A percentile compares a stretch with the other conserved stretches of the same genome.
Conservation (phyloP, 2,329 filamentous ascomycete genomes). For the Hymenoscyphus occultus region DNA sequence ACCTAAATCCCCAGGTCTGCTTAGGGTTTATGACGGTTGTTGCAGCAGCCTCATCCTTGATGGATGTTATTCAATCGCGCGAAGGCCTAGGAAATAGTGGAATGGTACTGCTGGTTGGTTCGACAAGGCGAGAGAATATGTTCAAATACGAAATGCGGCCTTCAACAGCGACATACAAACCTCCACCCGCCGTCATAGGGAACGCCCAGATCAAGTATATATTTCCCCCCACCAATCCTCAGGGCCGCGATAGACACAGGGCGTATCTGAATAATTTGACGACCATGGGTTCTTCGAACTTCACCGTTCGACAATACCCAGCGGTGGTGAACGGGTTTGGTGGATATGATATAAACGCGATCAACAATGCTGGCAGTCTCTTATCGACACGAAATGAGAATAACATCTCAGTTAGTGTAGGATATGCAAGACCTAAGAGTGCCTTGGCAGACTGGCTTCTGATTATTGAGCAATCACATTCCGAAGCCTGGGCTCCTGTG, state of each 20-base stretch:
- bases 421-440: constrained; percentile 69
- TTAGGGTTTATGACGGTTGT: constrained; percentile 83
- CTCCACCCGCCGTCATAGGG: constrained; percentile 40
- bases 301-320: constrained; percentile 63
- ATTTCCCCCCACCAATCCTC: constrained; percentile 50
- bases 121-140: constrained; percentile 62
- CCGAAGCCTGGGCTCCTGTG: constrained; percentile 76
- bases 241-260: constrained; percentile 47
- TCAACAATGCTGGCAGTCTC: constrained; percentile 67
- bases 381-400: constrained; percentile 74
- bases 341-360: constrained; percentile 40
- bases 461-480: constrained; percentile 70
- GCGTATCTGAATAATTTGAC: constrained; percentile 39
- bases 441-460: constrained; percentile 77
- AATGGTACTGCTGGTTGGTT: constrained; percentile 67
- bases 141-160: constrained; percentile 48
- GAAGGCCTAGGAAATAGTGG: constrained; percentile 72
- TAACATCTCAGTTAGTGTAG: constrained; percentile 68
- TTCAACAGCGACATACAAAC: constrained; percentile 47
- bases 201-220: constrained; percentile 54
- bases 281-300: constrained; percentile 36
- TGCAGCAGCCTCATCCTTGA: constrained; percentile 63
- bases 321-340: constrained; percentile 61
- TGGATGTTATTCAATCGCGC: constrained; percentile 57
- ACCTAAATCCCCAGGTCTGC: constrained; percentile 57